Percentiles rank a stretch among this genome's conserved stretches.
Conservation (phyloP, 345 rosid genomes). For the Citrus cavaleriei region DNA sequence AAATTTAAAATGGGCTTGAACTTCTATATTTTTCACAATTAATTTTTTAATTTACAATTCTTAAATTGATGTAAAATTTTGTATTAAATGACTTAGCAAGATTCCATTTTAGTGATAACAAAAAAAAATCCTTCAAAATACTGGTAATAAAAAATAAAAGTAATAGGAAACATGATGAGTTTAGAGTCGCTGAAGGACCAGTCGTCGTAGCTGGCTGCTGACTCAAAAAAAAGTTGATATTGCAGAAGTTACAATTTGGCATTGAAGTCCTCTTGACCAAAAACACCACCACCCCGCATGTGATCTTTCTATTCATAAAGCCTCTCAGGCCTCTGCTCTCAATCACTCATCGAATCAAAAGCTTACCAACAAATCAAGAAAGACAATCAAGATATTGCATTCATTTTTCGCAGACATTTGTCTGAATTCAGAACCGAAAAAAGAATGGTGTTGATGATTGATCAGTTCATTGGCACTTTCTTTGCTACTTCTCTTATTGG, state of each 20-base stretch:
- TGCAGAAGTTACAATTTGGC: neutral
- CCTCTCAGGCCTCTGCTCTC: neutral
- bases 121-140: no score
- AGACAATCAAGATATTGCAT: neutral
- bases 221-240: neutral
- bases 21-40: no score
- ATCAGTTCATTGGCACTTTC: conserved; percentile 20
- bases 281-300: no score
- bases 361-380: neutral
- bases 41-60: no score
- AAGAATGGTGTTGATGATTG: conserved; percentile 6
- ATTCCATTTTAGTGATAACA: no score
- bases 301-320: no score
- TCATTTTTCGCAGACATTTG: neutral
- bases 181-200: neutral
- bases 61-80: no score
- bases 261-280: no score
- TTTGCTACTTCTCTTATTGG: conserved; percentile 27
- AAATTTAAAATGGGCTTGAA: no score
- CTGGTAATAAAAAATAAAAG: no score
- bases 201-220: neutral
- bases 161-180: no score
- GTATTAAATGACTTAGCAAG: no score
- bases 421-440: neutral
- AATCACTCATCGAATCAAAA: neutral